phyloP scores from a whole-genome alignment of 805 yeast genomes.

The Kazachstania psychrophila region DNA sequence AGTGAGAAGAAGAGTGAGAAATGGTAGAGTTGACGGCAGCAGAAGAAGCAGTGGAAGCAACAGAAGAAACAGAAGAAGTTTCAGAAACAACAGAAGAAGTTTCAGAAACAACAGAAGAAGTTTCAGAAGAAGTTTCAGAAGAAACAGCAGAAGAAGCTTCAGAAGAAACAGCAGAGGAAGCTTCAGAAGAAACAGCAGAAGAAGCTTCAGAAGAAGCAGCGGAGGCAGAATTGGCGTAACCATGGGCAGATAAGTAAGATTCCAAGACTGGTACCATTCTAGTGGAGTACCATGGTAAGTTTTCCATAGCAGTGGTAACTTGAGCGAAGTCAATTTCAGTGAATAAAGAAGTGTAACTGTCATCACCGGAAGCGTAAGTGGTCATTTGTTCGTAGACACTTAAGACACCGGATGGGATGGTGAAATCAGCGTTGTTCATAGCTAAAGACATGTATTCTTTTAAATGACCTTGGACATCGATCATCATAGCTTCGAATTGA shows the following conservation, averaged over 20 bases:
- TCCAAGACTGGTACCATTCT: slow-evolving; percentile 19
- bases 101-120: slow-evolving; percentile 6
- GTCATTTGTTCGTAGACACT: slow-evolving; percentile 20
- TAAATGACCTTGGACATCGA: slow-evolving; percentile 17
- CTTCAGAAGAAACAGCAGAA: slow-evolving; percentile 7
- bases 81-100: slow-evolving; percentile 8
- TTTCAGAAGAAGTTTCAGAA: slow-evolving; percentile 5
- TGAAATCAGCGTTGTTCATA: slow-evolving; percentile 12
- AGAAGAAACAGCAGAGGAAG: slow-evolving; percentile 8
- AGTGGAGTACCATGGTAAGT: slow-evolving; percentile 31
- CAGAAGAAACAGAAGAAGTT: slow-evolving; percentile 7
- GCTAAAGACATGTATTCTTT: slow-evolving; percentile 17
- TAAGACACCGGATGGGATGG: slow-evolving; percentile 19
- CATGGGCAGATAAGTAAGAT: slow-evolving; percentile 11
- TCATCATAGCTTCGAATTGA: slow-evolving; percentile 18
- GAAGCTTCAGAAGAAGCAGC: slow-evolving; percentile 6
- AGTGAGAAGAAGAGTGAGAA: slow-evolving; percentile 5
- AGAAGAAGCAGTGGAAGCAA: slow-evolving; percentile 6
- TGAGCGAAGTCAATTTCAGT: slow-evolving; percentile 22
- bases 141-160: slow-evolving; percentile 7
- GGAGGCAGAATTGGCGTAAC: slow-evolving; percentile 10
- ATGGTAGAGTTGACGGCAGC: slow-evolving; percentile 5
- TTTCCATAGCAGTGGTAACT: slow-evolving; percentile 26
- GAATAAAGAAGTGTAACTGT: slow-evolving; percentile 30
- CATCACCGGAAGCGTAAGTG: slow-evolving; percentile 27